Percentiles rank a stretch among this genome's conserved stretches.
Conservation (phyloP, 2,329 filamentous ascomycete species). For the Didymella segeticola region DNA sequence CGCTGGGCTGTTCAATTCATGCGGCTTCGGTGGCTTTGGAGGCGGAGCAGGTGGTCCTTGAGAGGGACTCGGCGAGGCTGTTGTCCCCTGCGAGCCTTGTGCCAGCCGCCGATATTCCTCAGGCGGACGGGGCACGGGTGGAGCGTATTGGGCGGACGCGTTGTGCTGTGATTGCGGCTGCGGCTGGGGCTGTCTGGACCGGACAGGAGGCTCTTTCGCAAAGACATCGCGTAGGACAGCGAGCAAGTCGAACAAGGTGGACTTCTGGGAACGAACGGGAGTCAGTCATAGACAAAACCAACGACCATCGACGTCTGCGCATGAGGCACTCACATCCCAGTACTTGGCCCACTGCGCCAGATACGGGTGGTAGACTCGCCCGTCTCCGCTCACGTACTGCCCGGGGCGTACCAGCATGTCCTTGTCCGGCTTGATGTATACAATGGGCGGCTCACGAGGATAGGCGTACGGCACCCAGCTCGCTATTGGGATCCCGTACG, state of each 20-base stretch:
- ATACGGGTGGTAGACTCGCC: constrained; percentile 94
- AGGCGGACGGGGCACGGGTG: constrained; percentile 70
- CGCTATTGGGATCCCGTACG: constrained; percentile 89
- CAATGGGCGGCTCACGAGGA: constrained; percentile 81
- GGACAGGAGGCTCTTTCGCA: constrained; percentile 90
- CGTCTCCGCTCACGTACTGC: constrained; percentile 93
- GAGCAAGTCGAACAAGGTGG: constrained; percentile 81
- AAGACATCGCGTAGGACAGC: constrained; percentile 85
- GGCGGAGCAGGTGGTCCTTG: constrained; percentile 48
- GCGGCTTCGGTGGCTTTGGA: constrained; percentile 56
- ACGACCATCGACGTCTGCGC: neutral
- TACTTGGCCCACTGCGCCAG: constrained; percentile 86
- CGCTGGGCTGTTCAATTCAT: constrained; percentile 34
- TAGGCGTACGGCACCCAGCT: constrained; percentile 95
- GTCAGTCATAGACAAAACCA: constrained; percentile 17
- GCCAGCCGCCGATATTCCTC: constrained; percentile 58
- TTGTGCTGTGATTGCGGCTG: constrained; percentile 51
- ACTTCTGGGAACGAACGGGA: constrained; percentile 72
- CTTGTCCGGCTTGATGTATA: constrained; percentile 86
- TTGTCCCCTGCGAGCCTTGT: constrained; percentile 39
- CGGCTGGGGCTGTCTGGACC: constrained; percentile 63
- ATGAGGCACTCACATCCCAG: constrained; percentile 75
- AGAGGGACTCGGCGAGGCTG: constrained; percentile 44
- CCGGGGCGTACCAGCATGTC: constrained; percentile 90
- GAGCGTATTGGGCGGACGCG: constrained; percentile 37